phyloP scores from a whole-genome alignment of 2,329 filamentous ascomycete species.

The Bipolaris oryzae region DNA sequence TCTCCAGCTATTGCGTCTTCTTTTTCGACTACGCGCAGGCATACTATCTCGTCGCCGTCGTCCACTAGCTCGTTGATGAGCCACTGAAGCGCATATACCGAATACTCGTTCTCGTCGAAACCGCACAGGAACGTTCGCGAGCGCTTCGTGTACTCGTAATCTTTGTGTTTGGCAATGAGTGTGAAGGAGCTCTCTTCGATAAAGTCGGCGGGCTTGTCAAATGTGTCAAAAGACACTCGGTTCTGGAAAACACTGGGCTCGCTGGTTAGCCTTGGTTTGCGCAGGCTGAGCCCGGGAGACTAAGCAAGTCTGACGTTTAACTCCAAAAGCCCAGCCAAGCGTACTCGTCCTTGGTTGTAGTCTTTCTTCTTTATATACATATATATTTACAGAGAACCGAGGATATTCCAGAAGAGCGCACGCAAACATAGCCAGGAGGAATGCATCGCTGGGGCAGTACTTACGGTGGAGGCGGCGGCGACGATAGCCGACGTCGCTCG shows the following conservation, averaged over 20 bases:
- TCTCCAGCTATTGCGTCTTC: conserved; percentile 72
- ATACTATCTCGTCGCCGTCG: conserved; percentile 92
- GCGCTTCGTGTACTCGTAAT: conserved; percentile 79
- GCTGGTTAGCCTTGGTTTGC: conserved; percentile 19
- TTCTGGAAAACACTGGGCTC: conserved; percentile 64
- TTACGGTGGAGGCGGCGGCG: conserved; percentile 52
- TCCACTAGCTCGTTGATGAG: conserved; percentile 89
- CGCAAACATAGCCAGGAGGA: not conserved
- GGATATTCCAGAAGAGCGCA: not conserved
- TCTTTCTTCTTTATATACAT: too few species aligned
- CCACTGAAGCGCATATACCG: conserved; percentile 91
- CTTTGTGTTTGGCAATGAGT: conserved; percentile 82
- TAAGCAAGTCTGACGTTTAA: not conserved
- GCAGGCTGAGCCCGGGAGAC: not conserved
- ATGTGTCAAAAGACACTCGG: conserved; percentile 77
- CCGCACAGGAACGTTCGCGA: conserved; percentile 91
- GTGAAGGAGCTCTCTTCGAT: conserved; percentile 68
- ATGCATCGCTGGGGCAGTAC: conserved; percentile 23
- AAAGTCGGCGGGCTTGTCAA: conserved; percentile 70
- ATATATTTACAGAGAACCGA: not conserved
- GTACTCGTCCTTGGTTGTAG: not conserved
- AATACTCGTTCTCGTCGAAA: conserved; percentile 89
- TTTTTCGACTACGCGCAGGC: conserved; percentile 84
- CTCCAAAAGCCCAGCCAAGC: not conserved
- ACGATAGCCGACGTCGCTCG: conserved; percentile 46